Base-by-base conservation (phyloP, 2,329 filamentous ascomycete genomes). In the Fusarium miscanthi region DNA sequence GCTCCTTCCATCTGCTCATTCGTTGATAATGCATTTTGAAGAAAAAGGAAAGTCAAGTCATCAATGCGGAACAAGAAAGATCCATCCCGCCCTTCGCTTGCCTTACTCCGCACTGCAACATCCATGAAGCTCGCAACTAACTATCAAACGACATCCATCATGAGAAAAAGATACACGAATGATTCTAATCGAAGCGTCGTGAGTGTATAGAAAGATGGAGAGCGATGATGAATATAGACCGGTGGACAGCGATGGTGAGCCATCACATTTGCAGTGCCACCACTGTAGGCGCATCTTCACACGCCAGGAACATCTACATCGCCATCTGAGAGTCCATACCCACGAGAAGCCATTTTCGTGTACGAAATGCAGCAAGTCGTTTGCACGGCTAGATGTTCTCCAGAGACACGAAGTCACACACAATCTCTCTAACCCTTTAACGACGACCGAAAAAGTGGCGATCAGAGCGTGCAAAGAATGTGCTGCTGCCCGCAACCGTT, bases 341-440 rank as follows among this genome's bases (percentile, higher is more conserved):
- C 53, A 43, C 8, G 72, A 74, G 49, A 74, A 69, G n/a, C 71
- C 72, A 12, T 74, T 57, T 52, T 23, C 40, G 8, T 74, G 72
- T 19, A 7, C 30, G 2, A 40, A 63, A 46, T 74, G 72, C 40
- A 60, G 43, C 12, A 74, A 74, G 31, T 66, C 63, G 5, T 74
- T 74, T 45, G 60, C 72, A 2, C 71, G 72, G 6, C 60, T 54
- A 27, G 72, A 74, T 30, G 68, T 74, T 17, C 37, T 74, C 6
- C 56, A 66, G 14, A 70, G 71, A 8, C 72, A 74, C 25, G 45
- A 51, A 14, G 25, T 52, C 8, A 72, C 71, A 6, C 72, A 74
- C 6, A 45, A 21, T 14, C 71, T 71, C 19, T 31, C 17, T 23
- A 31, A 38, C 30, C 23, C n/a, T 9, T 33, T 41, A 31, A 21